phyloP scores from a whole-genome alignment of 768 basidiomycete species.

The Suillus occidentalis region DNA sequence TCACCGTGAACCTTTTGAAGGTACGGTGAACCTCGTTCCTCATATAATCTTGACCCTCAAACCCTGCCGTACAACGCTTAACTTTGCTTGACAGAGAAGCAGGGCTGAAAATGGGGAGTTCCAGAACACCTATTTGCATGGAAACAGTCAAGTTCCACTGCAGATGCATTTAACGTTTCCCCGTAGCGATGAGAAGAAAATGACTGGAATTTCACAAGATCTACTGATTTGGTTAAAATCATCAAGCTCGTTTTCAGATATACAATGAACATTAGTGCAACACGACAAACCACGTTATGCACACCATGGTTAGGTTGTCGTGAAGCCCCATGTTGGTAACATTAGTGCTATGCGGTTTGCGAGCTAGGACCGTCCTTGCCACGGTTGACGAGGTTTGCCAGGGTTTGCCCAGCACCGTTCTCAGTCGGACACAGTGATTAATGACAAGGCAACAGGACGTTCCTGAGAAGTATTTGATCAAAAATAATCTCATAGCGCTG shows the following conservation, averaged over 20 bases:
- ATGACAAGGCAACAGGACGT: background rate
- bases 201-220: background rate
- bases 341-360: too few species aligned
- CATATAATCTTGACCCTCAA: conserved; percentile 20
- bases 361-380: background rate
- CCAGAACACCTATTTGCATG: conserved; percentile 9
- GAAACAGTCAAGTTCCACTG: conserved; percentile 1
- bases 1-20: background rate
- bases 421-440: background rate
- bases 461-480: background rate
- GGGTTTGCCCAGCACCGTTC: background rate
- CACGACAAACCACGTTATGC: background rate
- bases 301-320: background rate
- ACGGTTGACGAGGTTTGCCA: background rate
- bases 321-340: background rate
- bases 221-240: background rate
- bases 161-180: conserved; percentile 9
- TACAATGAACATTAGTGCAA: background rate
- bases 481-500: background rate
- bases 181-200: conserved; percentile 18
- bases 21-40: conserved; percentile 1
- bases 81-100: conserved; percentile 21
- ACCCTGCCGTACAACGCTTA: conserved; percentile 24
- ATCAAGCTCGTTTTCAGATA: background rate
- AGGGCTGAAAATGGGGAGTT: conserved; percentile 6